Percentiles rank a stretch among this genome's conserved stretches.
Evolutionary conservation across 2,329 filamentous ascomycete genomes (phyloP).

Genomic region (Hypoxylon rubiginosum): DNA sequence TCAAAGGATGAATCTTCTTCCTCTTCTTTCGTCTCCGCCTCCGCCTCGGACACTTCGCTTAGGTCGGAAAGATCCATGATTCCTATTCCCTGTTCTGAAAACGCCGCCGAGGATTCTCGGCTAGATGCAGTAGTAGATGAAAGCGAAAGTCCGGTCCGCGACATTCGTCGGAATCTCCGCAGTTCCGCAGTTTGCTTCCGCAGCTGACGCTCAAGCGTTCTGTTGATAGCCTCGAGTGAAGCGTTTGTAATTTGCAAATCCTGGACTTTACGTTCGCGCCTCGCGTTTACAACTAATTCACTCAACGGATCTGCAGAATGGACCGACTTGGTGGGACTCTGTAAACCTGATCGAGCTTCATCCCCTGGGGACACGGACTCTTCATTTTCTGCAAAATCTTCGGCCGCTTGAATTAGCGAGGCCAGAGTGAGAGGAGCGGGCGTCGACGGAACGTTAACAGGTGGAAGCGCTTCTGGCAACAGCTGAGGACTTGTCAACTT

Average conservation of each 20-base stretch:
- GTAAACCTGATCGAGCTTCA: constrained; percentile 54
- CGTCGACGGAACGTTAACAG: constrained; percentile 52
- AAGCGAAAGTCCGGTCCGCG: constrained; percentile 81
- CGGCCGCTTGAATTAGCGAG: constrained; percentile 68
- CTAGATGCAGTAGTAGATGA: constrained; percentile 61
- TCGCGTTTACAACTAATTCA: constrained; percentile 87
- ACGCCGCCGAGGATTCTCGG: constrained; percentile 60
- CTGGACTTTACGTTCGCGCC: constrained; percentile 92
- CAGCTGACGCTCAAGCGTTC: constrained; percentile 90
- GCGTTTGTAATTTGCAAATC: constrained; percentile 98
- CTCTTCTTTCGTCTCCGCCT: constrained; percentile 56
- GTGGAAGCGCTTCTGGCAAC: constrained; percentile 55
- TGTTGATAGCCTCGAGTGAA: constrained; percentile 93
- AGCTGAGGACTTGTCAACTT: constrained; percentile 48
- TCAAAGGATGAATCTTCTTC: constrained; percentile 67
- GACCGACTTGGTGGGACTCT: constrained; percentile 71
- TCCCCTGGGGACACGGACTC: constrained; percentile 45
- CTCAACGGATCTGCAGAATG: constrained; percentile 72
- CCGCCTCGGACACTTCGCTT: constrained; percentile 59
- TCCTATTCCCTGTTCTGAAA: constrained; percentile 59
- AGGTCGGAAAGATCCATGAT: constrained; percentile 63
- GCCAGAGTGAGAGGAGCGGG: constrained; percentile 64
- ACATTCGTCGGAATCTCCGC: constrained; percentile 86
- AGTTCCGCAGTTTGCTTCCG: constrained; percentile 92
- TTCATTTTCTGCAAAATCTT: constrained; percentile 60